A percentile compares a stretch with the other conserved stretches of the same genome.
phyloP scores from a whole-genome alignment of 192 early-diverging fungal species.

The Piromyces finnis region DNA sequence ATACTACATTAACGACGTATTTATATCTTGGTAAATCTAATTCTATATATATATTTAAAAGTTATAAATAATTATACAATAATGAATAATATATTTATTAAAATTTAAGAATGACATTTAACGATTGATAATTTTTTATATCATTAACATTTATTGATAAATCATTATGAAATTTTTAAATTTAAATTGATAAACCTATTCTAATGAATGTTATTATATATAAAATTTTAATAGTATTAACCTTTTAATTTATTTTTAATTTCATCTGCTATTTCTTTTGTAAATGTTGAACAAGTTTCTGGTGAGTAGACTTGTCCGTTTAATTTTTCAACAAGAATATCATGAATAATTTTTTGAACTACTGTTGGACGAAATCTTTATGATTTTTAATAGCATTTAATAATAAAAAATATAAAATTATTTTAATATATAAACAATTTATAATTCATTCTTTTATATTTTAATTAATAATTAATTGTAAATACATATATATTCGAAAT shows the following conservation, averaged over 20 bases:
- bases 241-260: slow-evolving; percentile 36
- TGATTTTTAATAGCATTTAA: too few relatives aligned
- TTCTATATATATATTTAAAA: slow-evolving; percentile 7
- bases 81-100: background rate
- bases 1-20: slow-evolving; percentile 32
- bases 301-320: slow-evolving; percentile 17
- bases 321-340: slow-evolving; percentile 20
- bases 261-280: slow-evolving; percentile 35
- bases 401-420: too few relatives aligned
- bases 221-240: too few relatives aligned
- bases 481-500: background rate
- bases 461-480: too few relatives aligned
- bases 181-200: too few relatives aligned
- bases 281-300: slow-evolving; percentile 28
- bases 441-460: too few relatives aligned
- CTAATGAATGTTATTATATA: too few relatives aligned
- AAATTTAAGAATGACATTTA: background rate
- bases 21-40: slow-evolving; percentile 32
- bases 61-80: background rate
- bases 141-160: too few relatives aligned
- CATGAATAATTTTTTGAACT: slow-evolving; percentile 19
- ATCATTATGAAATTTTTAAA: too few relatives aligned
- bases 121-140: too few relatives aligned
- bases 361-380: slow-evolving; percentile 27
- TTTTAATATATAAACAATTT: too few relatives aligned